Evolutionary conservation across 1,284 basidiomycete species (phyloP).

Genomic region (Paramarasmius palmivorus): DNA sequence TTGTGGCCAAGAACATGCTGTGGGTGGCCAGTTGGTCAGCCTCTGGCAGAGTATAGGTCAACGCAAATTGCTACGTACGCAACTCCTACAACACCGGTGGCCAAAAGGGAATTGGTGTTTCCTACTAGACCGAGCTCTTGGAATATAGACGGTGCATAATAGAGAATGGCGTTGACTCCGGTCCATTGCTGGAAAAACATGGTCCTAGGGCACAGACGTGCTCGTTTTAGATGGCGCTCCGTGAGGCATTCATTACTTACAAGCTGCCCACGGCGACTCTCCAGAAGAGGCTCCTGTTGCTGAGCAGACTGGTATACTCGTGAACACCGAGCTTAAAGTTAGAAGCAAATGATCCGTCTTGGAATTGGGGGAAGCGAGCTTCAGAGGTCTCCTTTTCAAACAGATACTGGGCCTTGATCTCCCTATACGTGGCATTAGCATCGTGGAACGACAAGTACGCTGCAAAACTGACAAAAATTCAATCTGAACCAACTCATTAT

Average conservation of each 20-base stretch:
- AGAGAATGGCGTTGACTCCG: conserved; percentile 67
- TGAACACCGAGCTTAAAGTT: conserved; percentile 62
- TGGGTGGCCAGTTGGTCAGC: conserved; percentile 8
- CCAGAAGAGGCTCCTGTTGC: conserved; percentile 52
- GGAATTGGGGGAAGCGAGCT: conserved; percentile 60
- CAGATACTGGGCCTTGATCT: conserved; percentile 76
- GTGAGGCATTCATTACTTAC: conserved; percentile 28
- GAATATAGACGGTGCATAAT: conserved; percentile 73
- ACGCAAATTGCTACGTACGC: conserved; percentile 43
- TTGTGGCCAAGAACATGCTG: conserved; percentile 74
- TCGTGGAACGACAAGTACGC: background rate
- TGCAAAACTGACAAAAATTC: conserved; percentile 64
- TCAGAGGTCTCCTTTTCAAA: conserved; percentile 69
- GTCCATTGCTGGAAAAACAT: conserved; percentile 81
- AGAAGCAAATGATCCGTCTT: conserved; percentile 59
- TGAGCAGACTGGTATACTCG: conserved; percentile 57
- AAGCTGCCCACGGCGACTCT: conserved; percentile 61
- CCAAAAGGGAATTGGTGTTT: conserved; percentile 57
- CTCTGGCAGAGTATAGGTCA: background rate
- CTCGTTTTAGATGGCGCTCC: conserved; percentile 4
- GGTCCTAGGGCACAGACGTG: conserved; percentile 43
- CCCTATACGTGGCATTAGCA: conserved; percentile 35
- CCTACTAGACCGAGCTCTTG: conserved; percentile 54
- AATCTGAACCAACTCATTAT: conserved; percentile 70
- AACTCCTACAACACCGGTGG: conserved; percentile 83